Evolutionary conservation across 2,329 filamentous ascomycete genomes (phyloP), one percentile per base, ranked within the genome.

Genomic region (Cryphonectria carpinicola): DNA sequence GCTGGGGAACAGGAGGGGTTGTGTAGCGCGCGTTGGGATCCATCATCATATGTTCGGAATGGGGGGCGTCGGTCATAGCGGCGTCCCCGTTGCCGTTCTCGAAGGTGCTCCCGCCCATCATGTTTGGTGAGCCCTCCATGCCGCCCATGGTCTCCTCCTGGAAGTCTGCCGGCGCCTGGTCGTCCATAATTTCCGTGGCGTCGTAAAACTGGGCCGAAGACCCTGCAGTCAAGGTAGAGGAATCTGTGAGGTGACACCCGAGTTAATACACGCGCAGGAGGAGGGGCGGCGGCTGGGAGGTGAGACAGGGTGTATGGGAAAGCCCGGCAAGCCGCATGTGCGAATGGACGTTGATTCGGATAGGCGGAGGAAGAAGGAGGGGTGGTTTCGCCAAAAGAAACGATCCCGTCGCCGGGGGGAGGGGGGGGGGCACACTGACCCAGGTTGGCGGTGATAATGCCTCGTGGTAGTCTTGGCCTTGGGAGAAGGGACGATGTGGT

Each of bases 141-240:
- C 83, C 84, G 71, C 81, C 83, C 62, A 87, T 78, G 54, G 83
- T 83, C 71, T 88, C 86, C 74, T 88, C 86, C 71, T 81, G 82
- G 70, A 76, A 75, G 41, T 84, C 83, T 68, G 78, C 78, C 32
- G 78, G 76, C 65, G 79, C 74, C 63, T 80, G 80, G 66, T 84
- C 81, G 72, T 89, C 87, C 83, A 87, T 86, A 72, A 76, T 84
- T 76, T 86, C 84, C 75, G 78, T 79, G 71, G 82, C 81, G 84
- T 85, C 83, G 83, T 84, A 84, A 77, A 84, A 85, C 77, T 86
- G 85, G 82, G 81, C 84, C 78, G 82, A 80, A 72, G 85, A 86
- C 81, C 84, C 85, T 76, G 81, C 80, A 63, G 82, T 82, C 46
- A 85, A 76, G 25, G 80, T 84, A 72, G 84, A 84, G 73, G 83